phyloP scores from a whole-genome alignment of 2,329 filamentous ascomycete species.

The Microcyclospora pomicola region DNA sequence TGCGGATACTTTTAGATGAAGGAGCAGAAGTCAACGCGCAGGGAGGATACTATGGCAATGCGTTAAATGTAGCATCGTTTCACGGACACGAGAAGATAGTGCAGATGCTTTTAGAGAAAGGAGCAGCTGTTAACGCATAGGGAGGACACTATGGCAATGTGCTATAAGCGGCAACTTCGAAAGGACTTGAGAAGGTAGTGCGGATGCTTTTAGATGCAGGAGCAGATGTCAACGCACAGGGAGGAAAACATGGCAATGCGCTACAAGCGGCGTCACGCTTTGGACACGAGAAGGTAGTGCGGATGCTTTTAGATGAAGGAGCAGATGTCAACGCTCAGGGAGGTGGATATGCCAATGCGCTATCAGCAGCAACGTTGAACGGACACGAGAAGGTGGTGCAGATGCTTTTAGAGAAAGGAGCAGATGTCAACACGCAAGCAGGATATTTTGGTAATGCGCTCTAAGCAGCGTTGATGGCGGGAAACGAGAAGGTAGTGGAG shows the following conservation, averaged over 20 bases:
- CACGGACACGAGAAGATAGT: constrained; percentile 1
- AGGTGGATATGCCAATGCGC: too few species aligned
- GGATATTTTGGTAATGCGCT: constrained; percentile 8
- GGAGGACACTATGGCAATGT: not conserved
- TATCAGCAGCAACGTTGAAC: too few species aligned
- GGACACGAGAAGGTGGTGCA: constrained; percentile 6
- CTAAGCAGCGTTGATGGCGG: constrained; percentile 1
- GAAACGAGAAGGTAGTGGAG: not conserved
- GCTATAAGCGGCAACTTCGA: not conserved
- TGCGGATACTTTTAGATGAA: constrained; percentile 7
- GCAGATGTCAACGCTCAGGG: too few species aligned
- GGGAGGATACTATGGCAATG: constrained; percentile 6
- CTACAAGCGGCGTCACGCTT: constrained; percentile 4
- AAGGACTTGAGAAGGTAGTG: constrained; percentile 4
- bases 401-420: constrained; percentile 9
- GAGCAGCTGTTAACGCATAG: constrained; percentile 5
- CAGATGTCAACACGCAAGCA: constrained; percentile 6
- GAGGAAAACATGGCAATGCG: constrained; percentile 7
- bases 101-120: constrained; percentile 4
- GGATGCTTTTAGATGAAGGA: constrained; percentile 7
- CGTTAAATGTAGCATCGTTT: constrained; percentile 4
- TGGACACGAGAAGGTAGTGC: not conserved
- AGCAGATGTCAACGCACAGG: constrained; percentile 7
- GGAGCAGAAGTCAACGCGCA: constrained; percentile 8
- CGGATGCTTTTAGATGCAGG: constrained; percentile 8